Base-by-base conservation (phyloP, 345 rosid species). In the Gossypium anomalum region DNA sequence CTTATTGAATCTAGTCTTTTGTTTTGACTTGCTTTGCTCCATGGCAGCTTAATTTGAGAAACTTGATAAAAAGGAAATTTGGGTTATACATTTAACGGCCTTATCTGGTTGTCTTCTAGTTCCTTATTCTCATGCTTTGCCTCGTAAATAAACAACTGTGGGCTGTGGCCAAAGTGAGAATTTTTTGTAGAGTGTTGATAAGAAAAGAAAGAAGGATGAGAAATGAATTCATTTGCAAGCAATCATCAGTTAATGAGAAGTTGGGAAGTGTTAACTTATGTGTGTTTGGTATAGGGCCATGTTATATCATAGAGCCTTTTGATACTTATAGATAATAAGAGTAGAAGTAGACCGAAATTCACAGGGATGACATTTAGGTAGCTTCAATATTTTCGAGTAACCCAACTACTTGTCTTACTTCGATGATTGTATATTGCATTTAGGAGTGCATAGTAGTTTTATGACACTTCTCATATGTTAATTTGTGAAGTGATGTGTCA, bases 341-440 rank as follows among this genome's bases (percentile, higher is more conserved):
- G 17, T 52, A 70, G 12, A 51, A 49, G 58, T 17, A 2, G 44
- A 70, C 10, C 4, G 47, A 49, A 47, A 70, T 52, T 27, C 48
- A 34, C 48, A 57, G 27, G 52, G 53, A 48, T 59, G 58, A 27
- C 22, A 59, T 73, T 47, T 57, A 4, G 55, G 67, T 75, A 45
- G 15, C 22, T 17, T 75, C 60, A 20, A 25, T 55, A 51, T 22
- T 79, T 65, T 55, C 45, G 29, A 17, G 13, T 51, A 23, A 57
- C 47, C 49, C 20, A 16, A 43, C 10, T 29, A 43, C 9, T 22
- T 43, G 11, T 27, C 10, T 19, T n/a, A 29, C 43, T 29, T 70
- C 38, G 17, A 1, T 62, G 7, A 52, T 65, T 19, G 45, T 63
- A 2, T 47, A 25, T 74, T 45, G 38, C 70, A 44, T 60, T 67